Evolutionary conservation across 176 grass and related monocot genomes (phyloP), one percentile per base, ranked within the genome.

Genomic region (Puya raimondii): DNA sequence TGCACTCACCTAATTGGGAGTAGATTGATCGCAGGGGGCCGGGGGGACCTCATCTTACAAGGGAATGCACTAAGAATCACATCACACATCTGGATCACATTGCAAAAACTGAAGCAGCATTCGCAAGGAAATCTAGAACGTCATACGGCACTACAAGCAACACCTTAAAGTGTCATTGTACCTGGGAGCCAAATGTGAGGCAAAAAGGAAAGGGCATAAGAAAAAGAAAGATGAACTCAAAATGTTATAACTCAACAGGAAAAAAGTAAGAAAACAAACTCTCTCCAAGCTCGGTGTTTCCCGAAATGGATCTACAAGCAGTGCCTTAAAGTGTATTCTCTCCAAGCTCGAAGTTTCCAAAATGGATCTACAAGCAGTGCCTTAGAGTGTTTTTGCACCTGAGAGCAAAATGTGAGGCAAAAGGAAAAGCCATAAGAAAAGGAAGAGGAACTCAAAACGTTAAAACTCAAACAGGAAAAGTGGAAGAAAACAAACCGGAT

Each of bases 51-150:
- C 93, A 97, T 97, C 20, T 90, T 97, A 25, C 84, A 89, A 61
- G 93, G 93, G 70, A 92, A 97, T 20, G 93, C 93, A 80, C 93
- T 90, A 64, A 97, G 86, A 83, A 97, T 97, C 64, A 97, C 86
- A 74, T 97, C 92, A 66, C 93, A 89, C 89, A 97, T 89, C 63
- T 92, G 93, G 77, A 97, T 97, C 71, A 90, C 86, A 77, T 97
- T 86, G 85, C 89, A 97, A 72, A 97, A 92, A 85, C 84, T 97
- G 63, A 97, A 92, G 86, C 92, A 86, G 54, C 90, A 97, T 51
- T 97, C 93, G 17, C 89, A 97, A 52, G 92, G 86, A 79, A 97
- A 97, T 78, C 92, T 86, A 74, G 93, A 64, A 97, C 89, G 72
- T 92, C 93, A 68, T 97, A 89, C 59, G 92, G 69, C 70, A 97